A percentile compares a stretch with the other conserved stretches of the same genome.
Conservation (phyloP, 2,329 filamentous ascomycete species). For the Camillea tinctor region DNA sequence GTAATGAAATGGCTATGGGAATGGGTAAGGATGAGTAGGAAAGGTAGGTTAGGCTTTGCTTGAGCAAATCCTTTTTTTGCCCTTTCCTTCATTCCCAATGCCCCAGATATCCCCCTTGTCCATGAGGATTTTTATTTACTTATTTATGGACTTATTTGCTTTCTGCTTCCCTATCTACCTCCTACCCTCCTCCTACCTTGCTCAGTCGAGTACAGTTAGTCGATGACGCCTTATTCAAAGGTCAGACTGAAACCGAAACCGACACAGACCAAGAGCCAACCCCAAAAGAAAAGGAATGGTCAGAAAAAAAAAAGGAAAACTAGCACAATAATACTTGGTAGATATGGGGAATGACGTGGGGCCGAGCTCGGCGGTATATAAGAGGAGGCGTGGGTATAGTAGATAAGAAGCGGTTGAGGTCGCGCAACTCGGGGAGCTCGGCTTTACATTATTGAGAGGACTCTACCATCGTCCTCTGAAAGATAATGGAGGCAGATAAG, state of each 20-base stretch:
- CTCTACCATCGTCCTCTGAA: constrained; percentile 1
- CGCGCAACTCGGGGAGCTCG: constrained; percentile 9
- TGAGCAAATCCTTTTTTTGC: constrained; percentile 3
- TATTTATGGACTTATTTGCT: not conserved
- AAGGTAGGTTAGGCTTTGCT: not conserved
- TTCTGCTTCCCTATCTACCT: not conserved
- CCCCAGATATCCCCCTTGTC: not conserved
- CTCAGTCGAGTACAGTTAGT: not conserved
- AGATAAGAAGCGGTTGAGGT: constrained; percentile 27
- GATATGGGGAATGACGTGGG: constrained; percentile 29
- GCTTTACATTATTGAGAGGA: constrained; percentile 11
- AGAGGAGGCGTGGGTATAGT: constrained; percentile 16
- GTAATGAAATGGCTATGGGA: not conserved
- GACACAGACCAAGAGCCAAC: not conserved
- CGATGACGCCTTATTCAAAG: not conserved
- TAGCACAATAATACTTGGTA: constrained; percentile 17
- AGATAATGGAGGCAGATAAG: constrained; percentile 22
- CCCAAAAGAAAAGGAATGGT: not conserved
- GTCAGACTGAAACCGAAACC: not conserved
- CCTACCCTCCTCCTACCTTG: not conserved
- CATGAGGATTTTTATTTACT: not conserved
- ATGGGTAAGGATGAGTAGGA: not conserved
- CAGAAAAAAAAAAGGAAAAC: constrained; percentile 9
- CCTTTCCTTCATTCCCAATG: constrained; percentile 3
- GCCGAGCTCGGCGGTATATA: constrained; percentile 23